A percentile compares a stretch with the other conserved stretches of the same genome.
These are phyloP conservation scores for Fusarium napiforme DNA, from an alignment of 2,329 filamentous ascomycete species.

Conservation along the genomic window DNA sequence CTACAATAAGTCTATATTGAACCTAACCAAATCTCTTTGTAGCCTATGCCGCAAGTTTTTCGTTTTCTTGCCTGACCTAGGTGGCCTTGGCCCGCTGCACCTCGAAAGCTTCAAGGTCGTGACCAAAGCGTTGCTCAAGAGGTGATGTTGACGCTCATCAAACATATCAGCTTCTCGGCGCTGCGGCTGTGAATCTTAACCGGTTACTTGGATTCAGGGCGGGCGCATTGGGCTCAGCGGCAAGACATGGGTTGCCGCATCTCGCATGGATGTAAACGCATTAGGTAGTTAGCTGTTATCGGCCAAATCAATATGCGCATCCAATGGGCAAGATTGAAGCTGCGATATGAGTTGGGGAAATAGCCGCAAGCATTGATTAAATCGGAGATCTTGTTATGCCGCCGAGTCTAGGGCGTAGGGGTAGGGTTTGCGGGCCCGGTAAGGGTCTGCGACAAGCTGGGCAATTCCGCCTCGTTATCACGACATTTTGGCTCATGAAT, in stretches of 20 bases:
- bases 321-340: constrained; percentile 5
- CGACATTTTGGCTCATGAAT: neutral
- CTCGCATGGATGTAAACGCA: constrained; percentile 23
- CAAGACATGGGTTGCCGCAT: constrained; percentile 32
- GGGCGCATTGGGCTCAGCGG: constrained; percentile 36
- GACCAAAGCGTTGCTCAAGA: neutral
- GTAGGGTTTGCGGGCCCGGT: constrained; percentile 14
- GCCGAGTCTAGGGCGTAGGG: constrained; percentile 27
- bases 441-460: constrained; percentile 21
- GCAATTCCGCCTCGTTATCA: constrained; percentile 12
- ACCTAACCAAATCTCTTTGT: neutral
- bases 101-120: neutral
- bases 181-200: constrained; percentile 20
- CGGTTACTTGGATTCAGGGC: constrained; percentile 37
- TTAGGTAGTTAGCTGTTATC: constrained; percentile 11
- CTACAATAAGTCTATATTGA: neutral
- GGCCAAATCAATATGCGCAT: constrained; percentile 14
- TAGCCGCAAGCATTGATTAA: constrained; percentile 12
- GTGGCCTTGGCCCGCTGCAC: neutral
- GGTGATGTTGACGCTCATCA: neutral
- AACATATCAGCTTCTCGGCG: constrained; percentile 9
- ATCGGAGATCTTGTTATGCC: constrained; percentile 23
- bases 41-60: neutral
- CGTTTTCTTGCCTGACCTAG: neutral
- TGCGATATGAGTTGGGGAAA: constrained; percentile 11